Evolutionary conservation across 805 yeast genomes (phyloP), one percentile per base, ranked within the genome.

Genomic region (Candida corydali): DNA sequence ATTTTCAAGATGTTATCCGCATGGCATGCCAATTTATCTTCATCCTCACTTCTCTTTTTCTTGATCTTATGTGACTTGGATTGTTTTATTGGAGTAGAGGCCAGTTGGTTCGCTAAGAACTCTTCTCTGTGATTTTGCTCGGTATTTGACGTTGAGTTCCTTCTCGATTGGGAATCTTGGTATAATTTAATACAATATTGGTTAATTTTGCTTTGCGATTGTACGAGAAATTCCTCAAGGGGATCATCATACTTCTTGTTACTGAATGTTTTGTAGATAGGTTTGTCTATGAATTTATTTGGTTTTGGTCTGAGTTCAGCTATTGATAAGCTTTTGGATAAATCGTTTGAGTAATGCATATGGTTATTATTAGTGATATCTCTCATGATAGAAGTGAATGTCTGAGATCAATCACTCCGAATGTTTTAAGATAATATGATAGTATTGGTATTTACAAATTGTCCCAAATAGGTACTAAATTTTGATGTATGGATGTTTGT

Each of bases 1-100:
- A 68, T 67, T 16, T 69, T 51, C 59, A 68, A 53, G 38, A 68
- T 68, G 37, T 63, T 65, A 34, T 66, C 67, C 2, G 73, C 73
- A 42, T 68, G 73, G 36, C 72, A 68, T 5, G 73, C 73, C 40
- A 68, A 56, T 15, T 59, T 59, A 44, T 68, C 73, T 22, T 46
- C 52, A 4, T 7, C 19, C 17, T 24, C 19, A 3, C 12, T 32
- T 24, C 20, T 30, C 19, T 26, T 22, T 32, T 17, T n/a, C 12
- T 26, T 26, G 4, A 15, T 24, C 4, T 4, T 15, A n/a, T n/a
- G 4, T 5, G 14, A n/a, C 9, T 33, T 39, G 9, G 22, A 15
- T 11, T 20, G 8, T 17, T 32, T 32, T 7, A 32, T 20, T 16
- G 34, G 34, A 8, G 34, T 32, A 9, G 34, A 32, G 12, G 27